phyloP scores from a whole-genome alignment of 148 eudicot species.

The Silene conica region DNA sequence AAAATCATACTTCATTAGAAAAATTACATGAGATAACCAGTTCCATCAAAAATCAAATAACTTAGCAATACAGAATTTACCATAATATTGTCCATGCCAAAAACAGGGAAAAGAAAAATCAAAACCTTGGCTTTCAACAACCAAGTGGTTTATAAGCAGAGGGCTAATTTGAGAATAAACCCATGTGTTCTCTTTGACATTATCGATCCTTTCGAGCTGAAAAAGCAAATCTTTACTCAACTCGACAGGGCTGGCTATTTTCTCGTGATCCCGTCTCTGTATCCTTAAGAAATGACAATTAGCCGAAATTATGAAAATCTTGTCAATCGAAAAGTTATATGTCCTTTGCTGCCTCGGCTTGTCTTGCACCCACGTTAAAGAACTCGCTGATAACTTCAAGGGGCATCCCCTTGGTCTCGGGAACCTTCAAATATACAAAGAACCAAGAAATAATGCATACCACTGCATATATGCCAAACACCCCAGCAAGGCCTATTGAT shows the following conservation, averaged over 20 bases:
- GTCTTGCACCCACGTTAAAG: slow-evolving; percentile 74
- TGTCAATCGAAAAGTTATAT: slow-evolving; percentile 5
- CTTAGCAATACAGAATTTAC: slow-evolving; percentile 17
- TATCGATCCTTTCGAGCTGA: not conserved
- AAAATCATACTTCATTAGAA: not conserved
- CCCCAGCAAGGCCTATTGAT: slow-evolving; percentile 69
- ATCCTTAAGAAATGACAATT: not conserved
- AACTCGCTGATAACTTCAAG: slow-evolving; percentile 84
- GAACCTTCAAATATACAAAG: slow-evolving; percentile 68
- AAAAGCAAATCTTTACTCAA: not conserved
- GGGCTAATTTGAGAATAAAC: not conserved
- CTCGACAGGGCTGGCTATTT: not conserved
- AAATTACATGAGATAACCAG: not conserved
- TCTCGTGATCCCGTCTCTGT: not conserved
- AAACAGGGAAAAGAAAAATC: slow-evolving; percentile 8
- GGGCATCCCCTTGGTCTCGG: slow-evolving; percentile 87
- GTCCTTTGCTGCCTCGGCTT: slow-evolving; percentile 31
- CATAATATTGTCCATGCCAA: slow-evolving; percentile 1
- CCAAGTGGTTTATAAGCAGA: not conserved
- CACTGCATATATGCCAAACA: slow-evolving; percentile 67
- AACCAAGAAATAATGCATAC: slow-evolving; percentile 66
- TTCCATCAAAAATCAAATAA: slow-evolving; percentile 5
- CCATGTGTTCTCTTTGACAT: not conserved
- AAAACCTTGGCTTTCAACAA: slow-evolving; percentile 1
- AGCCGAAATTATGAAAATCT: slow-evolving; percentile 5